Conservation (phyloP, 2,329 filamentous ascomycete species). For the Claviceps spartinae region DNA sequence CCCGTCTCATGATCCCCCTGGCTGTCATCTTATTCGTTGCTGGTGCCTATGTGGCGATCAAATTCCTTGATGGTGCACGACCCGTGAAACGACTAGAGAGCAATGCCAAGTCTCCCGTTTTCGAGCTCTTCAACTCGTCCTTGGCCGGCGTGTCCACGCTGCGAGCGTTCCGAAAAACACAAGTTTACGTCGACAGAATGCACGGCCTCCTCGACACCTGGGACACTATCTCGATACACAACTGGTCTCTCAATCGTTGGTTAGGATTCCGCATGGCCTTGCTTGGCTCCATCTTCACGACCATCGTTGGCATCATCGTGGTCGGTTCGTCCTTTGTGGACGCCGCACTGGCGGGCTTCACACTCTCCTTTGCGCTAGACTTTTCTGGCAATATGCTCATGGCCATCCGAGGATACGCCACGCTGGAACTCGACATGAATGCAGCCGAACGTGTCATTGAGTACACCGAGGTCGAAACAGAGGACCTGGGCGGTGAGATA, state of each 20-base stretch:
- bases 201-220: slow-evolving; percentile 55
- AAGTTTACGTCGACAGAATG: slow-evolving; percentile 57
- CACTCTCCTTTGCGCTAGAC: slow-evolving; percentile 58
- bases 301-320: slow-evolving; percentile 50
- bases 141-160: slow-evolving; percentile 63
- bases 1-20: slow-evolving; percentile 49
- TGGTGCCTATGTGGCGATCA: slow-evolving; percentile 42
- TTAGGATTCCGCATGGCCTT: slow-evolving; percentile 59
- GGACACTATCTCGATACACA: slow-evolving; percentile 49
- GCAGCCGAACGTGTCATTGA: slow-evolving; percentile 63
- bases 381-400: slow-evolving; percentile 52
- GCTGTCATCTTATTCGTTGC: slow-evolving; percentile 43
- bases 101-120: slow-evolving; percentile 64
- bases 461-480: slow-evolving; percentile 55
- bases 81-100: slow-evolving; percentile 68
- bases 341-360: slow-evolving; percentile 61
- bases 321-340: slow-evolving; percentile 48
- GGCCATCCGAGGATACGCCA: slow-evolving; percentile 54
- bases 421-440: slow-evolving; percentile 67
- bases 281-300: slow-evolving; percentile 55
- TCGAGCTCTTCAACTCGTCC: slow-evolving; percentile 64
- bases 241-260: slow-evolving; percentile 66
- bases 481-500: slow-evolving; percentile 45
- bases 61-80: slow-evolving; percentile 57
- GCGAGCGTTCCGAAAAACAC: slow-evolving; percentile 56